phyloP scores from a whole-genome alignment of 176 grass and related monocot genomes.

The Paspalum vaginatum region DNA sequence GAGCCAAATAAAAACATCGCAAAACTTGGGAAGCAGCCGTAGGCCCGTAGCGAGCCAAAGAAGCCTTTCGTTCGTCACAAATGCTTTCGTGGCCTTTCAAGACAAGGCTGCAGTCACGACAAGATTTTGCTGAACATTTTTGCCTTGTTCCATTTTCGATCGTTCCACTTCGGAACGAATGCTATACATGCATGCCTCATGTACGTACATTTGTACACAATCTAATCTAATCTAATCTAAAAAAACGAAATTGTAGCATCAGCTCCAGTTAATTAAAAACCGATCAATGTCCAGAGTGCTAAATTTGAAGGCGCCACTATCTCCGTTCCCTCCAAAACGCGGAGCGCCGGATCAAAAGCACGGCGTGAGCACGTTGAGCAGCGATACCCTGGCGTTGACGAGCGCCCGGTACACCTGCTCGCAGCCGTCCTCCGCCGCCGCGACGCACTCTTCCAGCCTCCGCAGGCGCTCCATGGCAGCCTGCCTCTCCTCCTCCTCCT shows the following conservation, averaged over 20 bases:
- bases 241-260: not conserved
- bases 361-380: slow-evolving; percentile 66
- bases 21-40: no score
- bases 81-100: no score
- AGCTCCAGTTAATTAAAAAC: not conserved
- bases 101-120: no score
- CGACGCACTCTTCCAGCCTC: slow-evolving; percentile 53
- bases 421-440: slow-evolving; percentile 58
- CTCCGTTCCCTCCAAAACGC: slow-evolving; percentile 24
- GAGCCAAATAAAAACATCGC: no score
- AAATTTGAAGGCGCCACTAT: not conserved
- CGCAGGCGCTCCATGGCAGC: slow-evolving; percentile 53
- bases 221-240: slow-evolving; percentile 22
- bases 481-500: slow-evolving; percentile 60
- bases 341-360: slow-evolving; percentile 36
- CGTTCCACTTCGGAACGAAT: slow-evolving; percentile 24
- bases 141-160: slow-evolving; percentile 16
- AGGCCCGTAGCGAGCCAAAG: no score
- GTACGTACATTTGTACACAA: not conserved
- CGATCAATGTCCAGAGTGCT: not conserved
- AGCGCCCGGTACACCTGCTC: slow-evolving; percentile 66
- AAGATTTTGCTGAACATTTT: no score
- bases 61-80: no score
- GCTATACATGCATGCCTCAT: slow-evolving; percentile 35
- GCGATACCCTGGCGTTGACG: slow-evolving; percentile 62